Conservation (phyloP, 2,329 filamentous ascomycete genomes). For the Xylaria sp. region DNA sequence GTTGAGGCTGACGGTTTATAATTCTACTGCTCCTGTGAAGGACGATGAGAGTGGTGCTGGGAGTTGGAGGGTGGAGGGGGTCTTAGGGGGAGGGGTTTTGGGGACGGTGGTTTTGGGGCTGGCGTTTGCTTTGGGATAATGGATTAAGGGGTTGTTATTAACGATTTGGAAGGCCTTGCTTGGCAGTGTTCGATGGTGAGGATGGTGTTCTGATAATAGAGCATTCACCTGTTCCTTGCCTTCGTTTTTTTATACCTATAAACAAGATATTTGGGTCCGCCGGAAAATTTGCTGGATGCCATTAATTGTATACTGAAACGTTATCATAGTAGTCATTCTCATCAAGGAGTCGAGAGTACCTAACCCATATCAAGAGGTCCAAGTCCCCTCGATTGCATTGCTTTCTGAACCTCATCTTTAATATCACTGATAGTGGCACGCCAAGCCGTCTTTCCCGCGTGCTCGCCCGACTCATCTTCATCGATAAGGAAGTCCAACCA, state of each 20-base stretch:
- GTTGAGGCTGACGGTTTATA: constrained; percentile 61
- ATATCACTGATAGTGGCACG: constrained; percentile 55
- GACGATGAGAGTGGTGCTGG: constrained; percentile 10
- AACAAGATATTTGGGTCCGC: background rate
- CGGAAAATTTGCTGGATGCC: background rate
- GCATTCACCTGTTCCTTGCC: background rate
- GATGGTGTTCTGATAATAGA: background rate
- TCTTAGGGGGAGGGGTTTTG: constrained; percentile 8
- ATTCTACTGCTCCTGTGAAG: constrained; percentile 30
- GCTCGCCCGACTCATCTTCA: constrained; percentile 54
- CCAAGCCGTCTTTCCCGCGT: constrained; percentile 59
- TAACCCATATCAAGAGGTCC: constrained; percentile 61
- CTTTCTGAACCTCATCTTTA: constrained; percentile 64
- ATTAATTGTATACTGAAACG: constrained; percentile 9
- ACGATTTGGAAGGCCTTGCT: background rate
- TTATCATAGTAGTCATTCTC: constrained; percentile 24
- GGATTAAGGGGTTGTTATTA: background rate
- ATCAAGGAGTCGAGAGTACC: background rate
- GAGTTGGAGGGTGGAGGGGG: background rate
- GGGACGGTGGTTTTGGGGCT: constrained; percentile 11
- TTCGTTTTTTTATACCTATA: background rate
- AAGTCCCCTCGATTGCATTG: constrained; percentile 67
- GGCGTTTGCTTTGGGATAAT: constrained; percentile 21
- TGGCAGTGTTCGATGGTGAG: background rate
- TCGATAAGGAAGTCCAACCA: constrained; percentile 73